A percentile compares a stretch with the other conserved stretches of the same genome.
Evolutionary conservation across 257 asterid genomes (phyloP).

Genomic region (Lavandula angustifolia): DNA sequence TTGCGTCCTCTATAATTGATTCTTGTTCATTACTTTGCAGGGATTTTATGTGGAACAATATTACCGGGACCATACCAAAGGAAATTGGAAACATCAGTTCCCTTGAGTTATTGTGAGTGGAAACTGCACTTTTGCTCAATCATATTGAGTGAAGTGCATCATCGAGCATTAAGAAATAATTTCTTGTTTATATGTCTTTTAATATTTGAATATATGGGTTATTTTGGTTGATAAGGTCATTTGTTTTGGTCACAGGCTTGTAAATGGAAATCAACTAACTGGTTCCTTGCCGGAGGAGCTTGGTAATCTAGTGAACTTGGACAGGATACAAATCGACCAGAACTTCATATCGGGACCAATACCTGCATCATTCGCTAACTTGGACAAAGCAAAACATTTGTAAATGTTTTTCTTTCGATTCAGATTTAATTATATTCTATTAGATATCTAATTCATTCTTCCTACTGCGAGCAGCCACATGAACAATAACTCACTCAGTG

Average conservation of each 20-base stretch:
- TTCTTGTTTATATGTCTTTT: background rate
- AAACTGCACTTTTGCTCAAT: constrained; percentile 17
- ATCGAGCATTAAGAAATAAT: constrained; percentile 11
- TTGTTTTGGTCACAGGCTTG: constrained; percentile 59
- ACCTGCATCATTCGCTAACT: constrained; percentile 77
- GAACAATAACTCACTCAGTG: constrained; percentile 95
- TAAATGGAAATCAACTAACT: constrained; percentile 86
- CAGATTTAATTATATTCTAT: too few species aligned
- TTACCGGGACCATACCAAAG: constrained; percentile 81
- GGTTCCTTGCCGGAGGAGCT: constrained; percentile 95
- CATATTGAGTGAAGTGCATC: constrained; percentile 18
- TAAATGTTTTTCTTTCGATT: constrained; percentile 36
- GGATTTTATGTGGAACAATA: constrained; percentile 94
- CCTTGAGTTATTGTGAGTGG: constrained; percentile 74
- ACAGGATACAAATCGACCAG: constrained; percentile 94
- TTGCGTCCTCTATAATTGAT: constrained; percentile 24
- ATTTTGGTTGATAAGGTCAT: constrained; percentile 8
- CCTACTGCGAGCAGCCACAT: constrained; percentile 71
- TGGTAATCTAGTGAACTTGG: constrained; percentile 73
- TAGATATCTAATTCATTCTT: constrained; percentile 28
- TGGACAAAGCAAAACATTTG: constrained; percentile 71
- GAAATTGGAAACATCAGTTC: constrained; percentile 83
- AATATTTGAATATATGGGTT: background rate
- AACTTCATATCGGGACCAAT: constrained; percentile 82
- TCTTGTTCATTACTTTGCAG: constrained; percentile 41